Conservation (phyloP, 139 green algal genomes). For the Spirogloea muscicola region DNA sequence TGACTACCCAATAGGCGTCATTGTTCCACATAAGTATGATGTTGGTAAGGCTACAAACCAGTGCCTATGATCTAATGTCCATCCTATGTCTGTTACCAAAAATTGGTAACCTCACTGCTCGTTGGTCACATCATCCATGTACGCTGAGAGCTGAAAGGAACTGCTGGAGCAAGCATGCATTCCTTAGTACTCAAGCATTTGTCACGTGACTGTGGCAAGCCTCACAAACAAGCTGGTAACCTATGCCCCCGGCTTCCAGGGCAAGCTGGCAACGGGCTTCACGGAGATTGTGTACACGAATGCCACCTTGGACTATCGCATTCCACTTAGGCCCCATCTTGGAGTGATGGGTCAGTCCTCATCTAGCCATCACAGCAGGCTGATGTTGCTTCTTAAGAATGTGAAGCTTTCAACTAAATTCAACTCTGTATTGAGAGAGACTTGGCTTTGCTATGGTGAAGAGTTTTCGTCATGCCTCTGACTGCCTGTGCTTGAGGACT, state of each 20-base stretch:
- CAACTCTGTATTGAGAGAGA: too few species aligned
- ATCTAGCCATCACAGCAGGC: too few species aligned
- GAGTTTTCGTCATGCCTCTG: too few species aligned
- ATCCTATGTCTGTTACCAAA: too few species aligned
- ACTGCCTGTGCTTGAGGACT: too few species aligned
- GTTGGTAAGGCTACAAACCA: not conserved
- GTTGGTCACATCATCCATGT: not conserved
- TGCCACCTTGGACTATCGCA: constrained; percentile 8
- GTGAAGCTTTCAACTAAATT: too few species aligned
- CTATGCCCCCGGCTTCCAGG: not conserved
- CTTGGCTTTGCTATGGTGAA: too few species aligned
- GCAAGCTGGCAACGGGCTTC: not conserved
- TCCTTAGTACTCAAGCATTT: not conserved
- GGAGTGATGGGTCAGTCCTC: constrained; percentile 36
- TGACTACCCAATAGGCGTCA: constrained; percentile 2
- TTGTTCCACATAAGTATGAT: not conserved
- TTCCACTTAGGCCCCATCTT: constrained; percentile 16
- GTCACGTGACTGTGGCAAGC: not conserved
- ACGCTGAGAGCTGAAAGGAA: not conserved
- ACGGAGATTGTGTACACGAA: constrained; percentile 25
- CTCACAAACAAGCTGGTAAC: not conserved
- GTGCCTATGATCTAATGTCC: too few species aligned
- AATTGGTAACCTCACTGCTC: not conserved
- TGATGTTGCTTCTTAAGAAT: too few species aligned
- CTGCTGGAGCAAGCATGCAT: not conserved